Evolutionary conservation across 2,329 filamentous ascomycete genomes (phyloP).

Genomic region (Arthroderma uncinatum): DNA sequence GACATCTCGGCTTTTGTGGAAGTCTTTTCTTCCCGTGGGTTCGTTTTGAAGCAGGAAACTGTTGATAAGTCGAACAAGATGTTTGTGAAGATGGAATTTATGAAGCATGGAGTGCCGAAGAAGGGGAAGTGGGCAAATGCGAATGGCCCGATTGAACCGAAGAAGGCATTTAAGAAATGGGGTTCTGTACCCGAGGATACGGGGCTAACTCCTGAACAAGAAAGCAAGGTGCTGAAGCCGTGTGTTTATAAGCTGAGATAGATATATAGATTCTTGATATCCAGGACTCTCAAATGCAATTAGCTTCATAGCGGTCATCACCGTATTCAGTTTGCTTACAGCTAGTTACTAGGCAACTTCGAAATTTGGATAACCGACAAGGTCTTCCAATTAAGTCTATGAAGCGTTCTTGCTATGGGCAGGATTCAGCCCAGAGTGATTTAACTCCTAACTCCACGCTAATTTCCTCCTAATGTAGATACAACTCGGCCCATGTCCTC

Average conservation of each 20-base stretch:
- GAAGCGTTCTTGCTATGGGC: background rate
- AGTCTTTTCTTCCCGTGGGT: slow-evolving; percentile 67
- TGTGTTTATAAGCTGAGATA: slow-evolving; percentile 90
- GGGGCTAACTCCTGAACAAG: slow-evolving; percentile 47
- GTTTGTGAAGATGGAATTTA: slow-evolving; percentile 95
- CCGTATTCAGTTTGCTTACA: background rate
- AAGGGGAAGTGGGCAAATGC: slow-evolving; percentile 56
- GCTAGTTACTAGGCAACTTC: background rate
- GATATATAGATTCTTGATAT: slow-evolving; percentile 6
- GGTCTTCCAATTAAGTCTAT: background rate
- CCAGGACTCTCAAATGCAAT: background rate
- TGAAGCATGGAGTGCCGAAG: slow-evolving; percentile 65
- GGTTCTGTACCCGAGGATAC: slow-evolving; percentile 50
- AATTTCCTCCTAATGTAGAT: slow-evolving; percentile 48
- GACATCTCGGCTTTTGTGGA: slow-evolving; percentile 81
- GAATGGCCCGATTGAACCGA: background rate
- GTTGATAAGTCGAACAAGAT: slow-evolving; percentile 87
- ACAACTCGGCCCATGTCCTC: slow-evolving; percentile 94
- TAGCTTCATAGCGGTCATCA: background rate
- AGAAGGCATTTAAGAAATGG: slow-evolving; percentile 36
- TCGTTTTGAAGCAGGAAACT: slow-evolving; percentile 62
- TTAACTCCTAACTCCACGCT: slow-evolving; percentile 12
- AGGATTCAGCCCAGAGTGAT: background rate
- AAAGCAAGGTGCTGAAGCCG: slow-evolving; percentile 71
- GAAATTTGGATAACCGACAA: background rate